Evolutionary conservation across 768 basidiomycete species (phyloP), one percentile per base, ranked within the genome.

Genomic region (Mycena olivaceomarginata): DNA sequence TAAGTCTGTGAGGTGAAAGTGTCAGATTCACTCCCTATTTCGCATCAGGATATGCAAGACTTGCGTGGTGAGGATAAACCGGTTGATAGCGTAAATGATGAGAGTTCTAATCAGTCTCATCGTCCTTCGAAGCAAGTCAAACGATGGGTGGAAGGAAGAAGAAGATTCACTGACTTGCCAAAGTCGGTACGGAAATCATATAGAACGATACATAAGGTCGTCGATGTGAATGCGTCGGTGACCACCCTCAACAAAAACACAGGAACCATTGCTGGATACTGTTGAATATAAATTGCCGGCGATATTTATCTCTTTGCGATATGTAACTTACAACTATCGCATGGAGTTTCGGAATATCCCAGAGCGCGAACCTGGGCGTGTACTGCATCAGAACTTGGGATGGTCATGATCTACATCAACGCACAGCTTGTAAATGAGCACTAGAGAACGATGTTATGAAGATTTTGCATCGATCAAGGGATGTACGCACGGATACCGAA

Each of bases 51-150:
- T 53, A 53, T 15, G 11, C 6, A n/a, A 53, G 20, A 53, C 51
- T 53, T 53, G 51, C 51, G 51, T 53, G 51, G 51, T 53, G 51
- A 53, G 51, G n/a, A 53, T 53, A n/a, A 53, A 53, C n/a, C 20
- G 15, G 20, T 53, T 53, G 51, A 51, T 51, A 51, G 48, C 48
- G 18, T 51, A 51, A 1, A 51, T 16, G 13, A 51, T 51, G 0
- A 51, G 48, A 15, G 48, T 51, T 51, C 16, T 51, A 18, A 51
- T 51, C 48, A 51, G 18, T 2, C 48, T 51, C 48, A 12, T 51
- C 13, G 48, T 16, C 48, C 48, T 51, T 15, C 15, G 18, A 20
- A 20, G 13, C 15, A 16, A 16, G 48, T 18, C 18, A 51, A 51
- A 18, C 5, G 16, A 18, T 20, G 48, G 16, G 48, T 5, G 48